phyloP scores from a whole-genome alignment of 306 rosid species.

The Quercus aquifolioides region DNA sequence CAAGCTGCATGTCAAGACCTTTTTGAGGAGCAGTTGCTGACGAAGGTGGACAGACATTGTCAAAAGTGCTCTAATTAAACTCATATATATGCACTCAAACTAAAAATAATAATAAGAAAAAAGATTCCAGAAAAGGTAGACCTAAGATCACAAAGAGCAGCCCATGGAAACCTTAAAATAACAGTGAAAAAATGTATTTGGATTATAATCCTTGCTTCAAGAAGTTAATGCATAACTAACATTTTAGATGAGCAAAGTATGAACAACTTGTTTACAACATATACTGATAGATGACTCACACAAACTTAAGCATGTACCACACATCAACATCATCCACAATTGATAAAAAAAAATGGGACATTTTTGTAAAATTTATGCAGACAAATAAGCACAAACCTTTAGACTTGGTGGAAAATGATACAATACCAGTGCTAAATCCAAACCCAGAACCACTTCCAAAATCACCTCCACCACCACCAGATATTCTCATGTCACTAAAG shows the following conservation, averaged over 20 bases:
- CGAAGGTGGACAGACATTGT: too few species aligned
- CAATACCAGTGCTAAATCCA: slow-evolving; percentile 15
- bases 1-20: too few species aligned
- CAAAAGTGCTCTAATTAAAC: background rate
- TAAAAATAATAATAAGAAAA: background rate
- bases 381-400: too few species aligned
- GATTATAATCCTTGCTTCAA: background rate
- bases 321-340: too few species aligned
- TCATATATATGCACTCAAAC: background rate
- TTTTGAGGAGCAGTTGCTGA: too few species aligned
- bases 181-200: background rate
- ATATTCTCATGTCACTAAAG: background rate
- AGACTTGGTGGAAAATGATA: too few species aligned
- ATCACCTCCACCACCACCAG: slow-evolving; percentile 59
- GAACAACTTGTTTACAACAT: background rate
- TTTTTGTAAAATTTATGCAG: too few species aligned
- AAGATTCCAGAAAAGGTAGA: background rate
- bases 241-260: background rate
- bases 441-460: slow-evolving; percentile 84
- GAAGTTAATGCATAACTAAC: background rate
- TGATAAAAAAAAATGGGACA: too few species aligned
- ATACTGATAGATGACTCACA: background rate
- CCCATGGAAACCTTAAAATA: background rate
- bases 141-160: background rate
- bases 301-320: background rate